These are phyloP conservation scores for Galerina sulciceps DNA, from an alignment of 768 basidiomycete species.

Conservation along the genomic window DNA sequence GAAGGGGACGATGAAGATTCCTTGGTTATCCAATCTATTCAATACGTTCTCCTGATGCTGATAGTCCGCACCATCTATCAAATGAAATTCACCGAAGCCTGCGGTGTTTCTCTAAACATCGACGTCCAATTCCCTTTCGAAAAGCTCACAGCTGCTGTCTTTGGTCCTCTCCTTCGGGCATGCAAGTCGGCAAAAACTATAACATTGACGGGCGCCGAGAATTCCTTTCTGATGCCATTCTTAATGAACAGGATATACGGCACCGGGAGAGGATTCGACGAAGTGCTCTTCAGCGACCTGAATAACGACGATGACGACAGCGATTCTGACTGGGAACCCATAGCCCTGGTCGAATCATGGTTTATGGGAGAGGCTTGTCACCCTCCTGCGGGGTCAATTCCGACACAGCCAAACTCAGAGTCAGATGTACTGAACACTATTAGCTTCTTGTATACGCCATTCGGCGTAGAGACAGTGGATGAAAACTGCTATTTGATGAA, in stretches of 20 bases:
- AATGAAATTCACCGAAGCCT: not conserved
- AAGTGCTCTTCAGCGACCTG: not conserved
- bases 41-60: not conserved
- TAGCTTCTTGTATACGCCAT: not conserved
- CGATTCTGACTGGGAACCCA: not conserved
- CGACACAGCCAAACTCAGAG: not conserved
- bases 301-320: not conserved
- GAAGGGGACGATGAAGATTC: not conserved
- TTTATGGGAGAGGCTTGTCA: not conserved
- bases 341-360: not conserved
- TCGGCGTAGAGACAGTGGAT: not conserved
- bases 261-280: not conserved
- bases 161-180: not conserved
- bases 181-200: not conserved
- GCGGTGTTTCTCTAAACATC: not conserved
- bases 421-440: not conserved
- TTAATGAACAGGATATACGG: not conserved
- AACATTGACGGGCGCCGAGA: not conserved
- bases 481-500: not conserved
- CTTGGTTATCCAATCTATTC: not conserved
- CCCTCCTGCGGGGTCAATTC: not conserved
- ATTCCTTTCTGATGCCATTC: not conserved
- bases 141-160: not conserved
- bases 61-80: not conserved
- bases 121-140: not conserved